A percentile compares a stretch with the other conserved stretches of the same genome.
Conservation (phyloP, 2,329 filamentous ascomycete genomes). For the Pyrenophora graminea region DNA sequence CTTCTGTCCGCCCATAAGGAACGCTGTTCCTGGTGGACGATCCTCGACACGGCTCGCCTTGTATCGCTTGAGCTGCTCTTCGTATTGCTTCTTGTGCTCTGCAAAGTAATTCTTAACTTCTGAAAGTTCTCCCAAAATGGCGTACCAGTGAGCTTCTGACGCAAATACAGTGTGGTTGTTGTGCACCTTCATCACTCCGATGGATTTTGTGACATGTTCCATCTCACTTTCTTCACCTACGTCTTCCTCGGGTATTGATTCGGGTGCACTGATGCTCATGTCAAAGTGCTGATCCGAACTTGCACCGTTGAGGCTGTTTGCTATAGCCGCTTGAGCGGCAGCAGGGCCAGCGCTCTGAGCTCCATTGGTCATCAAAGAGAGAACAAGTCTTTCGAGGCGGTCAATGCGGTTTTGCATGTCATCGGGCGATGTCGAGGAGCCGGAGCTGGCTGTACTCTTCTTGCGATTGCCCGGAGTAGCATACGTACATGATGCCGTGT, state of each 20-base stretch:
- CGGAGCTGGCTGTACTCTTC: conserved; percentile 65
- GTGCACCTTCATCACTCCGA: conserved; percentile 59
- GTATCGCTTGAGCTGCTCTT: conserved; percentile 78
- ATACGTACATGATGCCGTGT: conserved; percentile 82
- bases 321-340: conserved; percentile 64
- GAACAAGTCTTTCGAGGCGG: conserved; percentile 85
- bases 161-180: conserved; percentile 55
- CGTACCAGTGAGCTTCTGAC: conserved; percentile 59
- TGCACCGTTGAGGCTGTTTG: conserved; percentile 50
- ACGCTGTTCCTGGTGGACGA: conserved; percentile 68
- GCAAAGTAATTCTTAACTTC: conserved; percentile 93
- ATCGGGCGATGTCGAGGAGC: conserved; percentile 69
- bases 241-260: conserved; percentile 57
- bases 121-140: conserved; percentile 66
- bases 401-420: conserved; percentile 99
- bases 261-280: conserved; percentile 60
- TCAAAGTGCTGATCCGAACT: conserved; percentile 51
- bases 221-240: conserved; percentile 67
- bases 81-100: conserved; percentile 84
- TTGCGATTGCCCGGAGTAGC: conserved; percentile 71
- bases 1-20: conserved; percentile 74
- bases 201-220: conserved; percentile 55
- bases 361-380: conserved; percentile 92
- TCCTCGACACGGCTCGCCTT: conserved; percentile 65
- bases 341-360: conserved; percentile 63